These are phyloP conservation scores for Calonectria hawksworthii DNA, from an alignment of 2,329 filamentous ascomycete species.

Conservation along the genomic window DNA sequence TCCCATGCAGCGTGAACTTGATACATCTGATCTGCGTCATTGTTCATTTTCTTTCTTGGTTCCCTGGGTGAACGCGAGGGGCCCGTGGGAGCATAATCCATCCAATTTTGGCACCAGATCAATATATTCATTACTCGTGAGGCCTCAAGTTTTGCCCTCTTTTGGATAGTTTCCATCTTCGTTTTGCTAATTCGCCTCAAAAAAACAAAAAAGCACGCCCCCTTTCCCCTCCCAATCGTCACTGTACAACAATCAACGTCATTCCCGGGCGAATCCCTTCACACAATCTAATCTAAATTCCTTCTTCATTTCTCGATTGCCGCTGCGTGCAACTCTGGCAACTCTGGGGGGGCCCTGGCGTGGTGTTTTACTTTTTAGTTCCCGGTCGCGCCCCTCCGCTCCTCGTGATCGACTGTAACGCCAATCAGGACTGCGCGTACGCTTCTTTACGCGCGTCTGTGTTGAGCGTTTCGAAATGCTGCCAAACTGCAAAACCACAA, in stretches of 20 bases:
- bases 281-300: background rate
- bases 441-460: constrained; percentile 1
- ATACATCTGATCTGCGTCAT: constrained; percentile 16
- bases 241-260: background rate
- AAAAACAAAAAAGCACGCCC: background rate
- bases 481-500: background rate
- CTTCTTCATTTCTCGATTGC: background rate
- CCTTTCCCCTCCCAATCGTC: background rate
- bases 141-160: background rate
- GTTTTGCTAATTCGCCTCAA: background rate
- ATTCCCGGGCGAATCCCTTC: background rate
- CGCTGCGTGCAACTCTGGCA: background rate
- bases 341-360: background rate
- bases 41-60: background rate
- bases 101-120: constrained; percentile 8
- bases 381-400: background rate
- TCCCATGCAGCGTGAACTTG: background rate
- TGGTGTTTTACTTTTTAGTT: background rate
- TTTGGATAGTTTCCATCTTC: background rate
- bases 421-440: background rate
- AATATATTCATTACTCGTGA: constrained; percentile 15
- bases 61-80: background rate
- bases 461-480: background rate
- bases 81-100: background rate
- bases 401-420: background rate